phyloP scores from a whole-genome alignment of 257 asterid species.

The Scutellaria galericulata region DNA sequence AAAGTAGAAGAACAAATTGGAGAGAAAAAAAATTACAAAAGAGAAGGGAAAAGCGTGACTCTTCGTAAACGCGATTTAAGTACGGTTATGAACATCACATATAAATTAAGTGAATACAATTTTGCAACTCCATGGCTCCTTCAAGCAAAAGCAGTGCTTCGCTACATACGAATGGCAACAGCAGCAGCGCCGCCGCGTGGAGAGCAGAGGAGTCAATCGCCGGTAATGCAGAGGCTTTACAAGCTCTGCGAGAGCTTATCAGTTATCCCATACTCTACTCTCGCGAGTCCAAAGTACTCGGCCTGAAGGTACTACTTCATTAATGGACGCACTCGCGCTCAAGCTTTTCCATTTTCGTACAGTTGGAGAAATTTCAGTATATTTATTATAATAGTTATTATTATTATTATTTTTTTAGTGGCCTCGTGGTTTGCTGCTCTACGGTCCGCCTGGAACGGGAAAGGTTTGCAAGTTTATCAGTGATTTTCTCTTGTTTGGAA shows the following conservation, averaged over 20 bases:
- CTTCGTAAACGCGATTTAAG: no score
- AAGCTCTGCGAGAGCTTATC: conserved; percentile 74
- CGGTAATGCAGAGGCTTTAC: conserved; percentile 73
- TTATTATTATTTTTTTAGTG: no score
- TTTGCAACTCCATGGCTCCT: conserved; percentile 28
- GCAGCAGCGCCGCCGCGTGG: conserved; percentile 49
- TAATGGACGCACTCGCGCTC: background rate
- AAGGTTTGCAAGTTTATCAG: conserved; percentile 59
- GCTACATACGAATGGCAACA: conserved; percentile 38
- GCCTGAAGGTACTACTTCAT: conserved; percentile 58
- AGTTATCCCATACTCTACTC: conserved; percentile 66
- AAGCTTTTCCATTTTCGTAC: background rate
- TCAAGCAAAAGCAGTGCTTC: conserved; percentile 25
- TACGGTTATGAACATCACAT: background rate
- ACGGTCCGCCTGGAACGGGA: conserved; percentile 98
- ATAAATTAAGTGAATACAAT: background rate
- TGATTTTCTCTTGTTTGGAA: background rate
- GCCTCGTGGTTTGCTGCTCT: conserved; percentile 91
- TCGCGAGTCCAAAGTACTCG: conserved; percentile 67
- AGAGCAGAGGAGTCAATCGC: conserved; percentile 76
- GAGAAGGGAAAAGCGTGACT: no score
- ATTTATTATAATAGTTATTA: background rate
- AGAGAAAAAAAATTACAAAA: no score
- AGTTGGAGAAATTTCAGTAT: background rate
- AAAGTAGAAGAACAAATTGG: no score